Conservation (phyloP, 331 rosid genomes). For the Malus hybrid region DNA sequence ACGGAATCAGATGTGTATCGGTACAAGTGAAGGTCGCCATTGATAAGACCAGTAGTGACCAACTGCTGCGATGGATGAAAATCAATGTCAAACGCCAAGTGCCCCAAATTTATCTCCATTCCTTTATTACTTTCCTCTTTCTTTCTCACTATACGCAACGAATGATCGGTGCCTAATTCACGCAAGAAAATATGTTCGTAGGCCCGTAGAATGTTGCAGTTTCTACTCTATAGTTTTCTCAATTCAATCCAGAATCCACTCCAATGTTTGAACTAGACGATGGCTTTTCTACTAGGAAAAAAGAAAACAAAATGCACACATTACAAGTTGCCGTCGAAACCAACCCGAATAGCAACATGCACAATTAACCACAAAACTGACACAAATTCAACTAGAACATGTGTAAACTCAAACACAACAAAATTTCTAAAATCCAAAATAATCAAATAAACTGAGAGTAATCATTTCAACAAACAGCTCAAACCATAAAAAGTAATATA, state of each 20-base stretch:
- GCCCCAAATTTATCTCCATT: slow-evolving; percentile 66
- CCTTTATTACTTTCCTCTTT: background rate
- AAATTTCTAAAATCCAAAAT: background rate
- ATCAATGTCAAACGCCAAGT: slow-evolving; percentile 62
- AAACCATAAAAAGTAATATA: background rate
- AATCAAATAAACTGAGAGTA: background rate
- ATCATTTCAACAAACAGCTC: background rate
- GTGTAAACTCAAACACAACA: background rate
- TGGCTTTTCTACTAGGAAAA: background rate
- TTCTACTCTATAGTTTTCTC: background rate
- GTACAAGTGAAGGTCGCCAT: slow-evolving; percentile 64
- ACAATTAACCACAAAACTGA: background rate
- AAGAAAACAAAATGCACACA: background rate
- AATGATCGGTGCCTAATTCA: background rate
- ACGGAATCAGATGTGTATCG: slow-evolving; percentile 40
- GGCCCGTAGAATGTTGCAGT: background rate
- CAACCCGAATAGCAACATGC: background rate
- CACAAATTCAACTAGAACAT: background rate
- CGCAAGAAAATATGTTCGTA: background rate
- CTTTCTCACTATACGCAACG: background rate
- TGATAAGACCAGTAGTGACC: slow-evolving; percentile 54
- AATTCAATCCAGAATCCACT: background rate
- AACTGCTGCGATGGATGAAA: slow-evolving; percentile 64
- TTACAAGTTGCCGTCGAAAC: background rate
- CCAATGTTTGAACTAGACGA: background rate